These are phyloP conservation scores for Urostyla sp. DNA, from an alignment of 73 alveolate species.

Conservation along the genomic window DNA sequence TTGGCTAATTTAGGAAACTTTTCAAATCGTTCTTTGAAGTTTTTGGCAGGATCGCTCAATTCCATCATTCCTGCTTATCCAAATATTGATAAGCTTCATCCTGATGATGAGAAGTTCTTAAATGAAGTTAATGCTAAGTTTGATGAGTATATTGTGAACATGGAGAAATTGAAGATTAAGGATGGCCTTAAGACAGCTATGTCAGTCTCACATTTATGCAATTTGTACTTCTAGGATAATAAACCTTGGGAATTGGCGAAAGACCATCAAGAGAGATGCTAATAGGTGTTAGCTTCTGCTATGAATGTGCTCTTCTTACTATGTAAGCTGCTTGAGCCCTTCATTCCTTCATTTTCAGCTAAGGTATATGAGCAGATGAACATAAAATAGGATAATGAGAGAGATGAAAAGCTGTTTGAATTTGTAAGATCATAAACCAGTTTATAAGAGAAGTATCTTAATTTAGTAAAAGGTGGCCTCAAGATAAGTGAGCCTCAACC, in stretches of 20 bases:
- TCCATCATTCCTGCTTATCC: constrained; percentile 72
- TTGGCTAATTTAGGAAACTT: constrained; percentile 96
- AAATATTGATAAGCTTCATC: constrained; percentile 43
- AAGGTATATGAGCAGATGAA: constrained; percentile 91
- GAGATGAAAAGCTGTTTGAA: constrained; percentile 80
- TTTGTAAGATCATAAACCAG: constrained; percentile 66
- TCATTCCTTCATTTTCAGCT: constrained; percentile 97
- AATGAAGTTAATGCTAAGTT: constrained; percentile 63
- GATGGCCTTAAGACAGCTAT: constrained; percentile 89
- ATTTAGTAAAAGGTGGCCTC: constrained; percentile 81
- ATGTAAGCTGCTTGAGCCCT: constrained; percentile 92
- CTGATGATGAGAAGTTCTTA: constrained; percentile 77
- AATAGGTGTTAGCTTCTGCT: constrained; percentile 77
- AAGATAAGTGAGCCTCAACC: constrained; percentile 86
- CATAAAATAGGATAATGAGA: constrained; percentile 80
- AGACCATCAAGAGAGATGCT: constrained; percentile 81
- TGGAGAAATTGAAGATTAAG: constrained; percentile 91
- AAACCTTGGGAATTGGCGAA: constrained; percentile 92
- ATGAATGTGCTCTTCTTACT: constrained; percentile 83
- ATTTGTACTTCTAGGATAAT: constrained; percentile 83
- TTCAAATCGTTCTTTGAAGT: constrained; percentile 87
- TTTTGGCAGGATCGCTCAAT: constrained; percentile 74
- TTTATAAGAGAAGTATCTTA: constrained; percentile 60
- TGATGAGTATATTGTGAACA: constrained; percentile 77
- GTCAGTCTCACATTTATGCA: constrained; percentile 90